Percentiles rank a stretch among this genome's conserved stretches.
phyloP scores from a whole-genome alignment of 1,284 basidiomycete species.

The Trichosporon ovoides region DNA sequence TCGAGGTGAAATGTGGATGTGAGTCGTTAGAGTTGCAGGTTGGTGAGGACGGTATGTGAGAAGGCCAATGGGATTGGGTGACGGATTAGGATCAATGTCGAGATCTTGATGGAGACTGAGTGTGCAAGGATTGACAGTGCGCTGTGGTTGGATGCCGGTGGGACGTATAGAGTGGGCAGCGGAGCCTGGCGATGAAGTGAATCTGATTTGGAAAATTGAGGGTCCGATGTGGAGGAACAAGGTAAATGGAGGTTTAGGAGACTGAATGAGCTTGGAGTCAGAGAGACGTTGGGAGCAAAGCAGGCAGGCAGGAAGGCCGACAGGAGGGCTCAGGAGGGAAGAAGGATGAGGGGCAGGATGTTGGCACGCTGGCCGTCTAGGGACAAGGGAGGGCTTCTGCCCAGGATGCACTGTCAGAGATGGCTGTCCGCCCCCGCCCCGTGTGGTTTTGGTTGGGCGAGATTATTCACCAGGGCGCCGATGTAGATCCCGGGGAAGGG shows the following conservation, averaged over 20 bases:
- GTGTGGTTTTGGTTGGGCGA: neutral
- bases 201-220: neutral
- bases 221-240: neutral
- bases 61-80: constrained; percentile 3
- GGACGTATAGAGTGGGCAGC: neutral
- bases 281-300: neutral
- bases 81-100: neutral
- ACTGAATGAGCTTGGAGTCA: neutral
- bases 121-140: neutral
- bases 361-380: neutral
- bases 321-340: too few relatives aligned
- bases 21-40: neutral
- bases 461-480: neutral
- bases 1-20: neutral
- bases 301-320: too few relatives aligned
- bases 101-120: neutral
- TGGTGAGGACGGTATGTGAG: constrained; percentile 4
- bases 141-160: constrained; percentile 1
- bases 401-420: too few relatives aligned
- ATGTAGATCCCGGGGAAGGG: constrained; percentile 2
- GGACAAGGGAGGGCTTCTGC: neutral
- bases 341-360: too few relatives aligned
- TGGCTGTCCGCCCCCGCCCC: neutral
- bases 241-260: neutral
- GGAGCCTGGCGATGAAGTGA: neutral